Evolutionary conservation across 495 filamentous ascomycete genomes (phyloP).

Genomic region (Hyaloscypha bicolor): DNA sequence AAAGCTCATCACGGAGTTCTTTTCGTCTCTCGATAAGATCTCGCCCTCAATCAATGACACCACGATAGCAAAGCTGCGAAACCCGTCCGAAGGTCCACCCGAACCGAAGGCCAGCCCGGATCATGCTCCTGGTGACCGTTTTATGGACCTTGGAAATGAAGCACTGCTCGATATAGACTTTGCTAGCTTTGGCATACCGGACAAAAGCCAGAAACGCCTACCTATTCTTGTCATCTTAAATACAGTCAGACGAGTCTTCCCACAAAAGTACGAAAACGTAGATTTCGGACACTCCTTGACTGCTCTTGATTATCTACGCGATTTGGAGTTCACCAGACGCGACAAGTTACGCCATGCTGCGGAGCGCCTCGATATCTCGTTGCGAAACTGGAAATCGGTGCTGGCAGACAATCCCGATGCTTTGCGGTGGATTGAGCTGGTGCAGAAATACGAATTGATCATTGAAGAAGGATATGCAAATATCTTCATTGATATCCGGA

Average conservation of each 20-base stretch:
- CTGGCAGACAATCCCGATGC: constrained; percentile 17
- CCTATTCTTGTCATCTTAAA: constrained; percentile 10
- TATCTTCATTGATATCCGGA: constrained; percentile 23
- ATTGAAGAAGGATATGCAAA: constrained; percentile 23
- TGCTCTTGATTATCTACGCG: constrained; percentile 27
- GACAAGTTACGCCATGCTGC: constrained; percentile 19
- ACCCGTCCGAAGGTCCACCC: not conserved
- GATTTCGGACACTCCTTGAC: constrained; percentile 20
- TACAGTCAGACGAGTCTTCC: not conserved
- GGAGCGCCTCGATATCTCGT: constrained; percentile 15
- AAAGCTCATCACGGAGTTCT: constrained; percentile 21
- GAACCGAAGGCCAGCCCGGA: not conserved
- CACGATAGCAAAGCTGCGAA: not conserved
- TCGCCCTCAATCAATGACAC: constrained; percentile 1
- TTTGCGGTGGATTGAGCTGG: constrained; percentile 18
- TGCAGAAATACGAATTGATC: constrained; percentile 11
- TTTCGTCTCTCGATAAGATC: constrained; percentile 16
- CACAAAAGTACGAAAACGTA: constrained; percentile 19
- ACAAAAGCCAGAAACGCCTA: constrained; percentile 8
- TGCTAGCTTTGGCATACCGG: not conserved
- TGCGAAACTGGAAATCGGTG: constrained; percentile 23
- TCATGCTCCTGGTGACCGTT: constrained; percentile 14
- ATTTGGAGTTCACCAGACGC: constrained; percentile 27
- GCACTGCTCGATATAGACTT: constrained; percentile 2
- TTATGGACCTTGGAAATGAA: constrained; percentile 27